Conservation (phyloP, 1,139 yeast genomes). For the Debaryomyces fabryi region DNA sequence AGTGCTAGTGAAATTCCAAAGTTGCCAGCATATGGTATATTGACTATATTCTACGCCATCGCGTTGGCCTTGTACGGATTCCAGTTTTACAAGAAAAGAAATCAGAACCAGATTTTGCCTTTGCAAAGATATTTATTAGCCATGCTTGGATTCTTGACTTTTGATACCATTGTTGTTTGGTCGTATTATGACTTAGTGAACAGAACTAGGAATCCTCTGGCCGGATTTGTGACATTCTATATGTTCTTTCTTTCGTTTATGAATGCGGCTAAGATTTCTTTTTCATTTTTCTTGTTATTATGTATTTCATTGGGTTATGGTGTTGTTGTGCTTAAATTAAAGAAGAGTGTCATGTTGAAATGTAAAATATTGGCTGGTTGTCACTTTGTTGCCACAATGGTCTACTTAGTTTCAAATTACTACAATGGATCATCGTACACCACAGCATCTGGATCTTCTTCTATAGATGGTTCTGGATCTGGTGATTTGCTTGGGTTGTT, state of each 20-base stretch:
- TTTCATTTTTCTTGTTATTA: conserved; percentile 82
- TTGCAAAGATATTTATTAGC: conserved; percentile 89
- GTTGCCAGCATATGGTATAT: conserved; percentile 82
- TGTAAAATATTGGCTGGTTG: conserved; percentile 76
- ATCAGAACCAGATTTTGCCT: conserved; percentile 76
- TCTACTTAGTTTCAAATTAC: conserved; percentile 73
- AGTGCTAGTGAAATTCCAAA: conserved; percentile 92
- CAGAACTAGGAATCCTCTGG: conserved; percentile 51
- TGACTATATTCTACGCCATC: conserved; percentile 82
- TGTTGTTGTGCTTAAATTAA: conserved; percentile 83
- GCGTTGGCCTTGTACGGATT: conserved; percentile 82
- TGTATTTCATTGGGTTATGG: conserved; percentile 94
- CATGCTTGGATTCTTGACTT: conserved; percentile 78
- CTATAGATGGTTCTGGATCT: conserved; percentile 15
- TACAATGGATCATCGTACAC: conserved; percentile 48
- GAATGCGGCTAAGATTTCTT: conserved; percentile 81
- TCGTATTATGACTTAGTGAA: conserved; percentile 87
- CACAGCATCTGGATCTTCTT: conserved; percentile 22
- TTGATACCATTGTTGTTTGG: conserved; percentile 89
- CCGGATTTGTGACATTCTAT: conserved; percentile 70
- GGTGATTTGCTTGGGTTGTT: conserved; percentile 33
- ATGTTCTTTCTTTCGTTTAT: conserved; percentile 76
- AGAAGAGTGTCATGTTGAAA: conserved; percentile 72
- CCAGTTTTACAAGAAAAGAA: conserved; percentile 81
- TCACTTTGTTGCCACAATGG: conserved; percentile 69